Percentiles rank a stretch among this genome's conserved stretches.
phyloP scores from a whole-genome alignment of 345 rosid genomes.

The Boechera divaricarpa region DNA sequence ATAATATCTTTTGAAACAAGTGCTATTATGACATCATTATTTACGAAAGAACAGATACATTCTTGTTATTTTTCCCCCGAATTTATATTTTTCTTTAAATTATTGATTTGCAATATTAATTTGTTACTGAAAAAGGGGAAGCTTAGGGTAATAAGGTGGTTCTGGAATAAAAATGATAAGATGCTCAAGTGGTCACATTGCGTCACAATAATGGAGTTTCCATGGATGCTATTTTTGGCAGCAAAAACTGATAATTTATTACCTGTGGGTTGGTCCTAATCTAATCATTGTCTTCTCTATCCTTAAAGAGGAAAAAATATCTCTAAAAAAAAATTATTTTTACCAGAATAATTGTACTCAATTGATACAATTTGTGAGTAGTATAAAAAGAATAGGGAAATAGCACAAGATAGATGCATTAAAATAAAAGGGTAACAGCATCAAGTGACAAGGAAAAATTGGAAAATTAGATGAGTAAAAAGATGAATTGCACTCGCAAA shows the following conservation, averaged over 20 bases:
- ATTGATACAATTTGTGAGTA: background rate
- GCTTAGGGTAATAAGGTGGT: slow-evolving; percentile 23
- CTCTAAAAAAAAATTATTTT: background rate
- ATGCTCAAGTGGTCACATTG: slow-evolving; percentile 50
- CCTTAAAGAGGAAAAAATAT: background rate
- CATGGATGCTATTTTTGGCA: slow-evolving; percentile 26
- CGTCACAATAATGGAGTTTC: slow-evolving; percentile 43
- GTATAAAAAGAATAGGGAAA: background rate
- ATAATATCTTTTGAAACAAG: too few relatives aligned
- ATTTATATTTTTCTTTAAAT: background rate
- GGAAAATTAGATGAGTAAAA: background rate
- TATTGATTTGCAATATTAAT: slow-evolving; percentile 4
- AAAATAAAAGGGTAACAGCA: background rate
- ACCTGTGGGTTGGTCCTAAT: slow-evolving; percentile 31
- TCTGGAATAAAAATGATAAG: slow-evolving; percentile 42
- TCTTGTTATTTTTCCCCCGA: background rate
- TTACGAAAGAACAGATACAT: too few relatives aligned
- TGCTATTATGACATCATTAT: too few relatives aligned
- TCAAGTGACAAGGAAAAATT: background rate
- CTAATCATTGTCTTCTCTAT: slow-evolving; percentile 26
- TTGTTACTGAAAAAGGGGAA: slow-evolving; percentile 17
- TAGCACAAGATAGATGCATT: background rate
- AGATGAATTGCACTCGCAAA: background rate
- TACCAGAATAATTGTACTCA: background rate
- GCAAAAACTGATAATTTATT: slow-evolving; percentile 1